Base-by-base conservation (phyloP, 345 rosid species). In the Ceriops decandra region DNA sequence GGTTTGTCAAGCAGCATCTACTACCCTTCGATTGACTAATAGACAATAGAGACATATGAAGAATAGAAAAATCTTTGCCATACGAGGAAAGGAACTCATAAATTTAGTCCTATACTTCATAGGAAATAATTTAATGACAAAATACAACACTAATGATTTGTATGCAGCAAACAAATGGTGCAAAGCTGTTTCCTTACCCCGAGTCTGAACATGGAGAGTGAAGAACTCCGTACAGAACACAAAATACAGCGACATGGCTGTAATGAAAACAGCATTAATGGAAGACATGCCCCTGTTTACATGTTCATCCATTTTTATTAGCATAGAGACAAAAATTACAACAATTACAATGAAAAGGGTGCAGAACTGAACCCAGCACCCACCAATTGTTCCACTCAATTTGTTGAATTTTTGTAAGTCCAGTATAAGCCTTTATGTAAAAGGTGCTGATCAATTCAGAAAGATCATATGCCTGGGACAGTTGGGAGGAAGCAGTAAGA, bases 361-460 rank as follows among this genome's bases (percentile, higher is more conserved):
- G 27, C 31, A 46, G 42, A 56, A 56, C 26, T 13, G 27, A 63
- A 54, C 0, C 3, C 35, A 22, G 38, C 31, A 38, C 79, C 70
- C 42, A 76, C 72, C 79, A 60, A 30, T 76, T 76, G 63, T 76
- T 76, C 79, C 79, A 71, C 33, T 76, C 79, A 28, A 65, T 63
- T 31, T 72, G 68, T 64, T 76, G 75, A 49, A 76, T 35, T 70
- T 71, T 76, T 11, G 75, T 66, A 46, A 76, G 79, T 31, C 75
- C 72, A 13, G 26, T 8, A 35, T 62, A 76, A 57, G 75, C 24
- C 60, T 76, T 76, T 64, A 71, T 54, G 67, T 76, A 76, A 54
- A 70, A 70, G 1, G 72, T 66, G 72, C 75, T 76, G 21, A 71
- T 32, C 32, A 76, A 36, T 66, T 66, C 68, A 46, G 75, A 66